phyloP scores from a whole-genome alignment of 176 grass and related monocot species.

The Typha latifolia region DNA sequence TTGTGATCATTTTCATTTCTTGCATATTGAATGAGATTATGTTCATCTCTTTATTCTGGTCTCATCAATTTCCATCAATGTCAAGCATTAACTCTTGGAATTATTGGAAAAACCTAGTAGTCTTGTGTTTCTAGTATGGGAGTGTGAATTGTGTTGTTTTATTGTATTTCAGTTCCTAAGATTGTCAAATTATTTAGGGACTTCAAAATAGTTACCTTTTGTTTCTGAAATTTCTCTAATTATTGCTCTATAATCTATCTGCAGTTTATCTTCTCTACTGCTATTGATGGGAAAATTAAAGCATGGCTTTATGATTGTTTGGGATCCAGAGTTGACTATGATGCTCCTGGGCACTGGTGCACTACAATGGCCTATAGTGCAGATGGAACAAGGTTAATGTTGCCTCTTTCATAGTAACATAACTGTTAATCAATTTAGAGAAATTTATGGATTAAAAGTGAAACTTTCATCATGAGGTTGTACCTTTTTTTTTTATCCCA shows the following conservation, averaged over 20 bases:
- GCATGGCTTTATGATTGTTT: conserved; percentile 98
- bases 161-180: not conserved
- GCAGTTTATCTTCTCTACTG: conserved; percentile 99
- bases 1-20: not conserved
- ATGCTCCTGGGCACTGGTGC: conserved; percentile 98
- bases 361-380: conserved; percentile 95
- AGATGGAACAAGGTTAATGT: conserved; percentile 74
- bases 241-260: conserved; percentile 3
- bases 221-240: conserved; percentile 13
- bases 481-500: not conserved
- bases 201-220: not conserved
- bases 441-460: conserved; percentile 4
- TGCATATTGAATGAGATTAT: not conserved
- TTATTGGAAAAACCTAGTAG: not conserved
- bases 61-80: not conserved
- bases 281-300: conserved; percentile 99
- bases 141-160: not conserved
- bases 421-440: not conserved
- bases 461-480: not conserved
- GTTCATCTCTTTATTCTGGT: not conserved
- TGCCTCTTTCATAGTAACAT: not conserved
- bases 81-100: not conserved
- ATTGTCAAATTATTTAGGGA: too few species aligned
- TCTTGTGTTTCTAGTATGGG: not conserved
- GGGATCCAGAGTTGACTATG: conserved; percentile 97